Conservation (phyloP, 83 land plant genomes). For the Picea abies region DNA sequence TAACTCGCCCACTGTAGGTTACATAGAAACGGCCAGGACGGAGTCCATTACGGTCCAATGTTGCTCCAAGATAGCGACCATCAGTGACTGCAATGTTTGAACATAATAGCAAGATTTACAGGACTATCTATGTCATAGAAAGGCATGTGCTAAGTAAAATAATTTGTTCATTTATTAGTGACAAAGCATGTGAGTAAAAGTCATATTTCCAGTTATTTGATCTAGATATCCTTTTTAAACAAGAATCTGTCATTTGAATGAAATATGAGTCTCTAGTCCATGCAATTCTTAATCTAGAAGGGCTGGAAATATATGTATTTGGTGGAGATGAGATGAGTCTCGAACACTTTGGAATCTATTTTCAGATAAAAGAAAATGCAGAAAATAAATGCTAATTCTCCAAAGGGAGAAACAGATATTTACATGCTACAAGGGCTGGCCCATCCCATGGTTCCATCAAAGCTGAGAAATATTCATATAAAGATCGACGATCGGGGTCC, state of each 20-base stretch:
- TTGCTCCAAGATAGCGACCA: slow-evolving; percentile 98
- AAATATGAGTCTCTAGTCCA: not conserved
- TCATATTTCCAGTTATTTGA: not conserved
- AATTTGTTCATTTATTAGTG: not conserved
- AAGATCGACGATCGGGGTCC: slow-evolving; percentile 90
- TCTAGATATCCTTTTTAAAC: not conserved
- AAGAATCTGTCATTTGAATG: not conserved
- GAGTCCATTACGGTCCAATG: slow-evolving; percentile 95
- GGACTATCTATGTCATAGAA: not conserved
- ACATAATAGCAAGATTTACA: slow-evolving; percentile 7
- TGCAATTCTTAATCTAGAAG: not conserved
- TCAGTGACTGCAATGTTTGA: slow-evolving; percentile 77
- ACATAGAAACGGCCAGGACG: slow-evolving; percentile 95
- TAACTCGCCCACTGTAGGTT: slow-evolving; percentile 87
- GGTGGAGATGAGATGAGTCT: not conserved
- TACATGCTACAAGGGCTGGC: slow-evolving; percentile 98
- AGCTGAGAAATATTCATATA: slow-evolving; percentile 98
- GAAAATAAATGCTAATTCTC: not conserved
- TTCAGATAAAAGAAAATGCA: not conserved
- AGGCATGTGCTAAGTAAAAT: not conserved
- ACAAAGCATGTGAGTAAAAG: not conserved
- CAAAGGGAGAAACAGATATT: slow-evolving; percentile 4
- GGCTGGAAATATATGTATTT: not conserved
- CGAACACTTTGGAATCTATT: not conserved
- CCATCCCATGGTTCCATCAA: slow-evolving; percentile 99